Conservation (phyloP, 1,284 basidiomycete genomes). For the Agaricales sp. region DNA sequence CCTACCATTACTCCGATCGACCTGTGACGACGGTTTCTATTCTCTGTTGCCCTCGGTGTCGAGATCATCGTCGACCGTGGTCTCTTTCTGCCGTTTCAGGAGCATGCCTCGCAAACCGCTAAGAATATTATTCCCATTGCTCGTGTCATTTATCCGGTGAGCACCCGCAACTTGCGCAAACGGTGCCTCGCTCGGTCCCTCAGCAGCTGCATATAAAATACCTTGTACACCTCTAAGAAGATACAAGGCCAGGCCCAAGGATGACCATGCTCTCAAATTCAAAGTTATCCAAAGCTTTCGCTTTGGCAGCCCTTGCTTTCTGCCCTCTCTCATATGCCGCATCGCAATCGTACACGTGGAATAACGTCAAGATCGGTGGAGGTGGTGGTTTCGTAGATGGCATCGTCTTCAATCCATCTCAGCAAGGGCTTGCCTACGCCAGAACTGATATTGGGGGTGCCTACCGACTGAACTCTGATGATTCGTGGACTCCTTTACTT, state of each 20-base stretch:
- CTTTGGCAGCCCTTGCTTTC: constrained; percentile 14
- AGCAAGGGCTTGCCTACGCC: constrained; percentile 50
- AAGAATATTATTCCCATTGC: too few species aligned
- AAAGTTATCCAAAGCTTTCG: constrained; percentile 12
- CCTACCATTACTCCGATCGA: neutral
- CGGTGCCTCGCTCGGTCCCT: too few species aligned
- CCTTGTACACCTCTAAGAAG: too few species aligned
- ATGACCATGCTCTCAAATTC: constrained; percentile 15
- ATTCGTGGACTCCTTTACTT: constrained; percentile 48
- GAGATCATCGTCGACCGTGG: neutral
- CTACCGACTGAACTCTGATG: constrained; percentile 50
- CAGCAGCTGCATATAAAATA: too few species aligned
- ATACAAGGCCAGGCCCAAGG: too few species aligned
- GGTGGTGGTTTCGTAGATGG: constrained; percentile 42
- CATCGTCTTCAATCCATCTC: constrained; percentile 49
- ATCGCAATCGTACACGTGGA: constrained; percentile 48
- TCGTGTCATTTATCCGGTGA: too few species aligned
- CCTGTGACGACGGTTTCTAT: constrained; percentile 11
- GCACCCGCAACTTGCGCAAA: too few species aligned
- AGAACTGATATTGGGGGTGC: constrained; percentile 61
- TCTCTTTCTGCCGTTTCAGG: neutral
- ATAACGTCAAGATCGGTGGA: constrained; percentile 49
- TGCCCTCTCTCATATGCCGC: constrained; percentile 25
- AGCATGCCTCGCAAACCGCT: too few species aligned
- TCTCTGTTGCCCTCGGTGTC: neutral